Evolutionary conservation across 257 asterid genomes (phyloP).

Genomic region (Nicotiana paniculata): DNA sequence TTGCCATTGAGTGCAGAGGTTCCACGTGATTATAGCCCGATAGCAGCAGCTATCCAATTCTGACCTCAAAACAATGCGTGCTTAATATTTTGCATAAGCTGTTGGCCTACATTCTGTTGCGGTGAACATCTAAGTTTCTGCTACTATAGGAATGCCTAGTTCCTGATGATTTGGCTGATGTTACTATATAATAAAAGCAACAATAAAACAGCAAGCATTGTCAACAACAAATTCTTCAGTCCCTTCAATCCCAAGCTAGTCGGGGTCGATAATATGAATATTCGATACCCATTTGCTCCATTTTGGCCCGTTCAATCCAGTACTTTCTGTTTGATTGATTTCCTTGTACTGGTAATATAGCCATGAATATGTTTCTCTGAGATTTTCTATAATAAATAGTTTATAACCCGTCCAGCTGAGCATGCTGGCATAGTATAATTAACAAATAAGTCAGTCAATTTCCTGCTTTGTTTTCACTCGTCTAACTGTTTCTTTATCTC

Average conservation of each 20-base stretch:
- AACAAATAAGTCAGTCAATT: background rate
- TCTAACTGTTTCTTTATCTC: background rate
- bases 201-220: too few species aligned
- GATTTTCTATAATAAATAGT: background rate
- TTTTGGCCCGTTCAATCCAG: background rate
- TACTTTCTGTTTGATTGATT: background rate
- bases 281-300: background rate
- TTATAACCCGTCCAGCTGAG: background rate
- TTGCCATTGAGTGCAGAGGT: background rate
- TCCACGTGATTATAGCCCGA: background rate
- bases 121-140: background rate
- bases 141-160: background rate
- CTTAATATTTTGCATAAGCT: background rate
- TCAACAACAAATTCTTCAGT: background rate
- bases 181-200: background rate
- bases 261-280: background rate
- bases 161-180: conserved; percentile 1
- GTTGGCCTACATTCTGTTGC: background rate
- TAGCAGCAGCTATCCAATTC: background rate
- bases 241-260: background rate
- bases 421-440: background rate
- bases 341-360: background rate
- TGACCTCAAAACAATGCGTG: background rate
- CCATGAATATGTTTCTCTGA: background rate
- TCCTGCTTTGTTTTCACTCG: background rate